Base-by-base conservation (phyloP, 1,284 basidiomycete genomes). In the Pseudozyma pruni region DNA sequence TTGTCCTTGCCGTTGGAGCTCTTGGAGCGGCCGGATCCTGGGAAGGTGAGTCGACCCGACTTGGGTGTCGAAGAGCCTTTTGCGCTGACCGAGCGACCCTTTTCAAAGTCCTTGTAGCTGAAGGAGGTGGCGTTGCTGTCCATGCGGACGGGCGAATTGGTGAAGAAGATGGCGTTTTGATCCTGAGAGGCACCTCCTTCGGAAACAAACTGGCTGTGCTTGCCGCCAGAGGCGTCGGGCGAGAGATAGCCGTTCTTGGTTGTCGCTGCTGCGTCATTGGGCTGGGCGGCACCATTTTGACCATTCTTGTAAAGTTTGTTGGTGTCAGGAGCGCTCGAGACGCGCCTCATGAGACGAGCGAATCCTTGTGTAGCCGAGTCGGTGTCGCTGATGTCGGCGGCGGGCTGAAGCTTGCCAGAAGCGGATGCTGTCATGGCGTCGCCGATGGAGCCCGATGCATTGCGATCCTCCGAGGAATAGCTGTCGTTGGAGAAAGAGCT, bases 241-340 rank as follows among this genome's bases (percentile, higher is more conserved):
- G 83, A 48, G 86, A 75, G 76, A 43, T 60, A 63, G 53, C 57
- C 61, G 46, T 67, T 66, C 39, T 50, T 58, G 25, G 53, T 56
- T 29, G 56, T 25, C 13, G 44, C 8, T 27, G 38, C 23, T 27
- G 34, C 42, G 11, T 63, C 62, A 40, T 23, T 51, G 17, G 27
- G 34, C 37, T 61, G 56, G 23, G 46, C 55, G 11, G 50, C 39
- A 7, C 38, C 54, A 19, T 55, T 49, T 29, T 64, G 61, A 25
- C 50, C 62, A 43, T 76, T 74, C 43, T 87, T 85, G 82, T 95
- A 94, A 19, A 97, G 86, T 38, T 90, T 90, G 83, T 98, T 98
- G 43, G 93, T 90, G 82, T 98, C 98, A 2, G 95, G 95, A 2
- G 94, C 94, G 20, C 93, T 96, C 1, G 94, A 93, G 40, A 98